Conservation (phyloP, 2,329 filamentous ascomycete genomes). For the Xylaria polymorpha region DNA sequence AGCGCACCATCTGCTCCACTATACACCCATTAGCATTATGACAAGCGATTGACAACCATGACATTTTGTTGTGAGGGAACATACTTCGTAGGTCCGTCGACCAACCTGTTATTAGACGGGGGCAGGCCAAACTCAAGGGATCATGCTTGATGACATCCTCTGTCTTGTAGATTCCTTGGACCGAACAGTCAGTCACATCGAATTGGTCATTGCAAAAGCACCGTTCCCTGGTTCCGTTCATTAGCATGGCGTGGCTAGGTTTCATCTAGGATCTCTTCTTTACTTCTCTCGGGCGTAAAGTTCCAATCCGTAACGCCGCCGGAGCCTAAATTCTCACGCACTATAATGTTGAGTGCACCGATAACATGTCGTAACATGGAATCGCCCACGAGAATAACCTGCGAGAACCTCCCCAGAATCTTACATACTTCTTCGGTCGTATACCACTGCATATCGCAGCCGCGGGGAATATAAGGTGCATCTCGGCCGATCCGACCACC, state of each 20-base stretch:
- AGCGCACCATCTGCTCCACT: conserved; percentile 59
- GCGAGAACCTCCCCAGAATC: conserved; percentile 58
- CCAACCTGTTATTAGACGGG: conserved; percentile 49
- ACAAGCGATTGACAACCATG: not conserved
- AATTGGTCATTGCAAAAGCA: conserved; percentile 64
- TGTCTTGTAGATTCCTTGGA: conserved; percentile 62
- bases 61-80: conserved; percentile 7
- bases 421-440: conserved; percentile 58
- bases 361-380: conserved; percentile 62
- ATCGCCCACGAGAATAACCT: conserved; percentile 60
- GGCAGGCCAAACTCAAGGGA: conserved; percentile 55
- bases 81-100: conserved; percentile 47
- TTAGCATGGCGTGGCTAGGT: conserved; percentile 18
- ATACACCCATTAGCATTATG: conserved; percentile 22
- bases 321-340: conserved; percentile 60
- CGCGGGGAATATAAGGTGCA: conserved; percentile 57
- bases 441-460: conserved; percentile 62
- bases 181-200: conserved; percentile 60
- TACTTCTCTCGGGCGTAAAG: conserved; percentile 57
- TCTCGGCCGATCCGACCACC: conserved; percentile 59
- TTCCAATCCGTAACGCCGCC: conserved; percentile 63
- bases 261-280: conserved; percentile 14
- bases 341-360: conserved; percentile 59
- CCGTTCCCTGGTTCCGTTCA: conserved; percentile 48
- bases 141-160: conserved; percentile 57